phyloP scores from a whole-genome alignment of 352 stramenopile genomes.

The Phytophthora idaei region DNA sequence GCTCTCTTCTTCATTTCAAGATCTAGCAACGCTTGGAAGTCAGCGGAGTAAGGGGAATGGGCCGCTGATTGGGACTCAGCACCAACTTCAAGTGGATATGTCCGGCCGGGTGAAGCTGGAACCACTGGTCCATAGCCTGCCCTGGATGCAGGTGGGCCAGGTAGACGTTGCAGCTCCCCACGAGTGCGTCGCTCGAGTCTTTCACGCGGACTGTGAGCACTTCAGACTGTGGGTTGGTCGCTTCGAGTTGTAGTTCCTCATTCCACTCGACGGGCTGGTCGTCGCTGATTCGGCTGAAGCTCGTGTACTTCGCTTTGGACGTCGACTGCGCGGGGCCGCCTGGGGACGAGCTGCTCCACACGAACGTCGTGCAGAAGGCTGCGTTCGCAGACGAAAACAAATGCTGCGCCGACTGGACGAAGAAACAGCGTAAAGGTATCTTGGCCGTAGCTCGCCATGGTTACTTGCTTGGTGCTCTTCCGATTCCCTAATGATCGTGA shows the following conservation, averaged over 20 bases:
- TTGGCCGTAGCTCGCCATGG: conserved; percentile 19
- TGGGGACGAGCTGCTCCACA: conserved; percentile 23
- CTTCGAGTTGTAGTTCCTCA: conserved; percentile 23
- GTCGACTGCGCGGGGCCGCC: conserved; percentile 1
- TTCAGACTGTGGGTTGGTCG: conserved; percentile 4
- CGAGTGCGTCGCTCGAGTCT: conserved; percentile 23
- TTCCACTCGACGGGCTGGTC: conserved; percentile 26
- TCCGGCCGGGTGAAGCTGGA: conserved; percentile 44
- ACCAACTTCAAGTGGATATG: conserved; percentile 46
- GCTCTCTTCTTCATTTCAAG: conserved; percentile 18
- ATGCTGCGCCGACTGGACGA: conserved; percentile 20
- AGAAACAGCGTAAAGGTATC: conserved; percentile 18
- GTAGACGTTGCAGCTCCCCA: conserved; percentile 53
- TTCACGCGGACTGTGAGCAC: conserved; percentile 31
- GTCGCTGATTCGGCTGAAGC: background rate
- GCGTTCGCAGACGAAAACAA: conserved; percentile 6
- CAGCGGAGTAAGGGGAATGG: conserved; percentile 8
- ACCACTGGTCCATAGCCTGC: conserved; percentile 46
- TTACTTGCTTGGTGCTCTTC: background rate
- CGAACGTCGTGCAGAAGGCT: conserved; percentile 24
- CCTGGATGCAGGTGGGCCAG: conserved; percentile 40
- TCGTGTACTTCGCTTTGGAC: conserved; percentile 24
- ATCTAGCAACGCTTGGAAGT: conserved; percentile 21
- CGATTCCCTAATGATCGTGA: conserved; percentile 18
- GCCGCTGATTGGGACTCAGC: conserved; percentile 20